Conservation (phyloP, 352 stramenopile species). For the Phytophthora ohioensis region DNA sequence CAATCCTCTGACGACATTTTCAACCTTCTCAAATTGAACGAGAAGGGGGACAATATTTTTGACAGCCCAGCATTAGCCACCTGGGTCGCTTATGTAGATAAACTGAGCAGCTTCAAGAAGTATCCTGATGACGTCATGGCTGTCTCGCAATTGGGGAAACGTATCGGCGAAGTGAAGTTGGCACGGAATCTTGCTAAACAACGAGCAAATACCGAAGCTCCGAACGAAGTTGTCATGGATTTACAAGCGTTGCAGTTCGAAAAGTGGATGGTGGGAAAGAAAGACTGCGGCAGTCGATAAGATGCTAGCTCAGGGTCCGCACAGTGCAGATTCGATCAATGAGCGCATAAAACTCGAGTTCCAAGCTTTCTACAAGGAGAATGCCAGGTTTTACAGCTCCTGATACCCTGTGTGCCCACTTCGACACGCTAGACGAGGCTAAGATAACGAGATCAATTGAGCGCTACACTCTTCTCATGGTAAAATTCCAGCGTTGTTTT, state of each 20-base stretch:
- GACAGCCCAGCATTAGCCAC: not conserved
- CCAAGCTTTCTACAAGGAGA: not conserved
- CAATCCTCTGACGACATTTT: slow-evolving; percentile 8
- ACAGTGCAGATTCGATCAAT: not conserved
- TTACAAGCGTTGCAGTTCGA: slow-evolving; percentile 1
- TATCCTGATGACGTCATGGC: not conserved
- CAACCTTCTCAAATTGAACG: not conserved
- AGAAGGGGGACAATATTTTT: not conserved
- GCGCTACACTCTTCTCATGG: no score
- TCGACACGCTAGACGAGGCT: no score
- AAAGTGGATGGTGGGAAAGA: not conserved
- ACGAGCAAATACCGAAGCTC: not conserved
- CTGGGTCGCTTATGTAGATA: slow-evolving; percentile 2
- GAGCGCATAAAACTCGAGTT: not conserved
- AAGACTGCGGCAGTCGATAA: not conserved
- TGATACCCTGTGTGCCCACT: no score
- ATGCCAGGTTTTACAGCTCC: no score
- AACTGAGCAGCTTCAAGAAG: not conserved
- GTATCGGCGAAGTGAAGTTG: not conserved
- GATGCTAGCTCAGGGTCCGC: not conserved
- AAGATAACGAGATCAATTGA: no score
- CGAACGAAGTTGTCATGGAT: not conserved
- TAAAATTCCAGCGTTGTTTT: no score
- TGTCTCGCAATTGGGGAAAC: not conserved
- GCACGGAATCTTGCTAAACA: not conserved